These are phyloP conservation scores for Saposhnikovia divaricata DNA, from an alignment of 129 eudicot species.

Conservation along the genomic window DNA sequence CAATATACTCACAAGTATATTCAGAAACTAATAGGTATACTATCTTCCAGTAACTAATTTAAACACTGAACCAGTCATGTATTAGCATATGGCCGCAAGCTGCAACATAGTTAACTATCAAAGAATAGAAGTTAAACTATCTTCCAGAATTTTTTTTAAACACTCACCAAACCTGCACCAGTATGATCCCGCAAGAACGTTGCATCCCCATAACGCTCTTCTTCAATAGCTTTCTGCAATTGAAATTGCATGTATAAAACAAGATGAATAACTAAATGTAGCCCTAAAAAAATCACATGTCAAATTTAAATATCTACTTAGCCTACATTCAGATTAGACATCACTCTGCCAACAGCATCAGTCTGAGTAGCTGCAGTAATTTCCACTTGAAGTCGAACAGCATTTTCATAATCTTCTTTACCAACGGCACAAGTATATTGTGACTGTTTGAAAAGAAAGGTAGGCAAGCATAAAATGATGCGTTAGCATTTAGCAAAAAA, in stretches of 20 bases:
- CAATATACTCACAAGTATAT: too few species aligned
- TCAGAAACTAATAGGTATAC: not conserved
- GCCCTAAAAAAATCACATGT: not conserved
- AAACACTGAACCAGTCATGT: not conserved
- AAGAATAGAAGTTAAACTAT: not conserved
- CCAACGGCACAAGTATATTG: constrained; percentile 54
- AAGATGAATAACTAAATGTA: not conserved
- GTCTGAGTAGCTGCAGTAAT: constrained; percentile 81
- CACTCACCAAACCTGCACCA: constrained; percentile 88
- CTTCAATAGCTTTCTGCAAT: constrained; percentile 69
- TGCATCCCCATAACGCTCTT: constrained; percentile 82
- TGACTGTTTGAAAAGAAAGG: constrained; percentile 37
- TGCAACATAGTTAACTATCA: not conserved
- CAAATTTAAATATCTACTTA: not conserved
- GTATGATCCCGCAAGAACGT: constrained; percentile 68
- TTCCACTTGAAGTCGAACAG: constrained; percentile 88
- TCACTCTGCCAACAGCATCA: constrained; percentile 84
- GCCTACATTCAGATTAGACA: constrained; percentile 62
- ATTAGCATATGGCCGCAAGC: not conserved
- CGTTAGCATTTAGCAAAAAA: too few species aligned
- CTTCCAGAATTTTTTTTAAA: not conserved
- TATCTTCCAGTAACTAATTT: not conserved
- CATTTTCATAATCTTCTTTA: constrained; percentile 80
- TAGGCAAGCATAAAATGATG: not conserved
- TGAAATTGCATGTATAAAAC: constrained; percentile 3